Evolutionary conservation across 169 alveolate genomes (phyloP).

Genomic region (Plasmodium sp.): DNA sequence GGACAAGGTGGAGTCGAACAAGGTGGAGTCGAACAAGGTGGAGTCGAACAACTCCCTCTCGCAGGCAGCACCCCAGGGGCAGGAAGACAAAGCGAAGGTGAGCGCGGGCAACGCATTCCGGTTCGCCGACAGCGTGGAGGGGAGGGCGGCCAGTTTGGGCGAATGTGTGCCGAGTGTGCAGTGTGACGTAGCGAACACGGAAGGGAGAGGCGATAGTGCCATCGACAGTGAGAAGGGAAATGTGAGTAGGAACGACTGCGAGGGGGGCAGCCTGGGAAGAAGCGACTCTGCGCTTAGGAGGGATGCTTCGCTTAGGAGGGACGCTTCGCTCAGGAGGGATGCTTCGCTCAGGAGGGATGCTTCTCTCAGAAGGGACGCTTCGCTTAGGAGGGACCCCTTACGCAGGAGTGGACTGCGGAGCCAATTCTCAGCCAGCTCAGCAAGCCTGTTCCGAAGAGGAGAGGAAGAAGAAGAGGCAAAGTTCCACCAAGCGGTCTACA

Average conservation of each 20-base stretch:
- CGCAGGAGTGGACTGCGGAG: background rate
- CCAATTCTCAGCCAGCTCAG: background rate
- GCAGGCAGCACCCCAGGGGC: background rate
- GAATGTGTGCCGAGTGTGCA: background rate
- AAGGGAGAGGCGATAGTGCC: background rate
- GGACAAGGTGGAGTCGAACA: background rate
- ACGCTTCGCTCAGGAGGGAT: too few species aligned
- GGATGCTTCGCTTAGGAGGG: too few species aligned
- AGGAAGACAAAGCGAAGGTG: background rate
- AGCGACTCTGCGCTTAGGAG: background rate
- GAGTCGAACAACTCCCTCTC: background rate
- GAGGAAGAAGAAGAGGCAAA: background rate
- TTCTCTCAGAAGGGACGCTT: too few species aligned
- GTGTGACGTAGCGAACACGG: background rate
- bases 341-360: too few species aligned
- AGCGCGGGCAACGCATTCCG: background rate
- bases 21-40: too few species aligned
- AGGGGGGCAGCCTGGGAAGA: background rate
- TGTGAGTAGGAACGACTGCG: background rate
- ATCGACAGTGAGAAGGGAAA: background rate
- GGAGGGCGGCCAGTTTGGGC: background rate
- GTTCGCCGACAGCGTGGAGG: background rate
- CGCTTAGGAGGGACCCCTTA: background rate
- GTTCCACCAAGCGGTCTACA: background rate
- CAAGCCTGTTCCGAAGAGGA: background rate